These are phyloP conservation scores for Pisolithus tinctorius DNA, from an alignment of 768 basidiomycete genomes.

Conservation along the genomic window DNA sequence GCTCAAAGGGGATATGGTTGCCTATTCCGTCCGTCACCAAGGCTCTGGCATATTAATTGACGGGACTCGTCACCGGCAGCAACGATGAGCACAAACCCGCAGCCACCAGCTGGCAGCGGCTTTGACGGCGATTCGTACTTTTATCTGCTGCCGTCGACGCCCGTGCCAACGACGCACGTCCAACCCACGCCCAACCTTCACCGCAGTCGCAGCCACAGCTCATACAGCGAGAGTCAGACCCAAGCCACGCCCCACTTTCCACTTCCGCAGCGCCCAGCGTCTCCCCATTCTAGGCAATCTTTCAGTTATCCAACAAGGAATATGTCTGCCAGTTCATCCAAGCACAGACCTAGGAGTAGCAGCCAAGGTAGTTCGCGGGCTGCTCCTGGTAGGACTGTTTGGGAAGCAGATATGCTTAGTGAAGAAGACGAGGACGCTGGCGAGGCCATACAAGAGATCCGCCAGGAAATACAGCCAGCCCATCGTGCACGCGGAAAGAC, in stretches of 20 bases:
- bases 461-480: constrained; percentile 18
- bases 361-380: constrained; percentile 56
- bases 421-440: constrained; percentile 48
- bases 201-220: constrained; percentile 43
- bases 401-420: constrained; percentile 39
- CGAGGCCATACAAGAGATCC: constrained; percentile 28
- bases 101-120: background rate
- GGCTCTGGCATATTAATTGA: no score
- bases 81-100: background rate
- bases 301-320: constrained; percentile 35
- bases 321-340: constrained; percentile 46
- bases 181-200: constrained; percentile 27
- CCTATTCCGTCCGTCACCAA: no score
- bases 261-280: constrained; percentile 28
- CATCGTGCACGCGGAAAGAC: constrained; percentile 35
- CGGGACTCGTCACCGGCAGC: no score
- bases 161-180: constrained; percentile 32
- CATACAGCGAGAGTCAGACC: constrained; percentile 61
- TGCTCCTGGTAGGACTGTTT: constrained; percentile 29
- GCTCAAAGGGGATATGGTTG: no score
- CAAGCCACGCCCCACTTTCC: constrained; percentile 66
- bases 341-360: constrained; percentile 48
- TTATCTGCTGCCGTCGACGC: constrained; percentile 11
- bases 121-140: background rate
- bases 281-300: constrained; percentile 41